These are phyloP conservation scores for Fusarium pseudonygamai DNA, from an alignment of 2,329 filamentous ascomycete genomes.

Conservation along the genomic window DNA sequence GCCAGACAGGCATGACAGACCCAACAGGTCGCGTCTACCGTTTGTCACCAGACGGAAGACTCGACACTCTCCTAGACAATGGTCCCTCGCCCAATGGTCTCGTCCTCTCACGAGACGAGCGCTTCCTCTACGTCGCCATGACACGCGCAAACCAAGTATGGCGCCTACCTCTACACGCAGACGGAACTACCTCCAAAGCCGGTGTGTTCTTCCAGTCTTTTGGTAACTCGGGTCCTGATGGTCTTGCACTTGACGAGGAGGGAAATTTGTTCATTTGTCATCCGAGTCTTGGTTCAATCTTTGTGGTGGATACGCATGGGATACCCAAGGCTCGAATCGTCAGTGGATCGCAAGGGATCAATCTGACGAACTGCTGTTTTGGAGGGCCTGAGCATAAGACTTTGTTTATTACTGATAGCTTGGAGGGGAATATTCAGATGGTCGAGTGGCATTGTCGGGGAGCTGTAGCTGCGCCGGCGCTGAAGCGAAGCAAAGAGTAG, in stretches of 20 bases:
- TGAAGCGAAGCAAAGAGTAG: not conserved
- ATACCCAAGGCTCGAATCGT: constrained; percentile 51
- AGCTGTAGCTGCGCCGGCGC: constrained; percentile 12
- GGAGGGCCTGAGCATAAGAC: constrained; percentile 50
- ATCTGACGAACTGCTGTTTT: constrained; percentile 55
- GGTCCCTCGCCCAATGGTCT: constrained; percentile 53
- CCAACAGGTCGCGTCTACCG: constrained; percentile 53
- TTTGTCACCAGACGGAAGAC: constrained; percentile 45
- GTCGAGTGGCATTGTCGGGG: constrained; percentile 48
- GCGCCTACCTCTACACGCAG: constrained; percentile 50
- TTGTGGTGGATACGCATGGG: constrained; percentile 51
- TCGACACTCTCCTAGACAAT: constrained; percentile 51
- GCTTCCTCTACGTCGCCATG: constrained; percentile 53
- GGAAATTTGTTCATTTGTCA: constrained; percentile 50
- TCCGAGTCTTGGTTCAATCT: constrained; percentile 49
- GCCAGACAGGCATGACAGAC: constrained; percentile 55
- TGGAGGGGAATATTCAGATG: constrained; percentile 49
- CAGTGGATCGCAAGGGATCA: constrained; percentile 45
- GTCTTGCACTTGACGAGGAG: constrained; percentile 52
- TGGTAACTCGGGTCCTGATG: constrained; percentile 53
- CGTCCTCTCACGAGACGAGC: constrained; percentile 51
- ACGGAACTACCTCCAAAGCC: constrained; percentile 51
- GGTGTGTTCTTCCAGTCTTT: constrained; percentile 54
- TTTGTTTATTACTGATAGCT: constrained; percentile 52
- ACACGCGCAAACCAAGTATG: constrained; percentile 54